Evolutionary conservation across 2,329 filamentous ascomycete genomes (phyloP), one percentile per base, ranked within the genome.

Genomic region (Macrophomina pseudophaseolina): DNA sequence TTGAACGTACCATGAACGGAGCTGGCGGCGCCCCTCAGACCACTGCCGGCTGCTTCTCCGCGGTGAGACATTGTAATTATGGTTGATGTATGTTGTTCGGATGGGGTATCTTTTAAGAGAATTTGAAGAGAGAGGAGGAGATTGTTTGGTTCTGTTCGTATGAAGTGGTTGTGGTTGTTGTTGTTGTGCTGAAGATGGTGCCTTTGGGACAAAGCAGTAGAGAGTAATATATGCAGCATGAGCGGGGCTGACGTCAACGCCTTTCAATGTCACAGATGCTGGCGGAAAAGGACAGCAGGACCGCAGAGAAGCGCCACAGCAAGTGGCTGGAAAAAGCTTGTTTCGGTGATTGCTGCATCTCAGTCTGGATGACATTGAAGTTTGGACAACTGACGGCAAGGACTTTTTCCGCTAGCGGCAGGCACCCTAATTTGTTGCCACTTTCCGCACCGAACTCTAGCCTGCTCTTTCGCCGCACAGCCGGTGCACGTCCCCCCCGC

Each of bases 1-100:
- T 5, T 32, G 12, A 11, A 70, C 73, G 65, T 71, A 78, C 77
- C 65, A 52, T 80, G 78, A 35, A 79, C 68, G 65, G 75, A 70
- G 12, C 74, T 72, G 23, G 75, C 74, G 11, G 75, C 76, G 64
- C 78, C 75, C 60, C 74, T 74, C 42, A 79, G 68, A 16, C 74
- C 72, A 49, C 72, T 72, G 65, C 75, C 75, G 23, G 76, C 65
- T 32, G 70, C 69, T 62, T 68, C 69, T 46, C 73, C 73, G 67
- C 35, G 52, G 33, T 73, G 59, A 38, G 70, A 58, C 44, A 70
- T 69, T 48, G 69, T 67, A 14, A 71, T 69, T 68, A 73, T 68
- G 73, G 77, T 77, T 7, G 35, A 4, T 38, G 35, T 2, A 38
- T 59, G 40, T 67, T 23, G 51, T 44, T 48, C 23, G 23, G 23